phyloP scores from a whole-genome alignment of 2,329 filamentous ascomycete genomes.

The Aspergillus piperis region DNA sequence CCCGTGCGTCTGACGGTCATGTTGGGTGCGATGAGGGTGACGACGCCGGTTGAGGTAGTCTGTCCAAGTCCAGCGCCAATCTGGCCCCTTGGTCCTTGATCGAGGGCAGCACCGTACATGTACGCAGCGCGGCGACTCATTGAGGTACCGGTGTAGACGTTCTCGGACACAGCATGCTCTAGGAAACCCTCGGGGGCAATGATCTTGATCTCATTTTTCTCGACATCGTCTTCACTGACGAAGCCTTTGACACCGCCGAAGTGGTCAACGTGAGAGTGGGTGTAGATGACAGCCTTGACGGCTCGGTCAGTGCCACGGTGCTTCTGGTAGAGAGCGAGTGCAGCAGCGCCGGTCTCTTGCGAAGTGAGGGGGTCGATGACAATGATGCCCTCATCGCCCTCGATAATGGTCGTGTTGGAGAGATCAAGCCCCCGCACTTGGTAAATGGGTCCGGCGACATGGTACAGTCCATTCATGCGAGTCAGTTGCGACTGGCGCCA shows the following conservation, averaged over 20 bases:
- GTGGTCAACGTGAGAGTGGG: conserved; percentile 46
- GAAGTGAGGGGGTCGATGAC: conserved; percentile 44
- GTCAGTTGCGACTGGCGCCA: conserved; percentile 40
- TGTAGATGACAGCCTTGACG: conserved; percentile 42
- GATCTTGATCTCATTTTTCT: conserved; percentile 19
- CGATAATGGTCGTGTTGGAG: conserved; percentile 45
- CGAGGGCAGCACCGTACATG: conserved; percentile 44
- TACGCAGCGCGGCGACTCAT: conserved; percentile 42
- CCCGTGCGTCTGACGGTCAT: conserved; percentile 34
- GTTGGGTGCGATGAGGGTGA: conserved; percentile 40
- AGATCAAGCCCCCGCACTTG: conserved; percentile 46
- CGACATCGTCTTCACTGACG: conserved; percentile 13
- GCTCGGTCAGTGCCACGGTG: conserved; percentile 13
- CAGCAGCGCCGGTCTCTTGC: conserved; percentile 37
- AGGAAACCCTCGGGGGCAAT: conserved; percentile 44
- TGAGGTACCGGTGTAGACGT: conserved; percentile 40
- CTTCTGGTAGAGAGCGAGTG: conserved; percentile 36
- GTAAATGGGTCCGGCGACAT: conserved; percentile 39
- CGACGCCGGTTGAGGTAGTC: conserved; percentile 29
- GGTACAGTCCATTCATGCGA: conserved; percentile 37
- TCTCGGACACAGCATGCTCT: conserved; percentile 43
- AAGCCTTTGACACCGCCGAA: conserved; percentile 33
- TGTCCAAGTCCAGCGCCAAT: conserved; percentile 43
- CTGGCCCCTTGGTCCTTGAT: conserved; percentile 32
- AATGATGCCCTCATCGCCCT: conserved; percentile 39